A percentile compares a stretch with the other conserved stretches of the same genome.
These are phyloP conservation scores for Rutstroemia sydowiana DNA, from an alignment of 2,329 filamentous ascomycete species.

Conservation along the genomic window DNA sequence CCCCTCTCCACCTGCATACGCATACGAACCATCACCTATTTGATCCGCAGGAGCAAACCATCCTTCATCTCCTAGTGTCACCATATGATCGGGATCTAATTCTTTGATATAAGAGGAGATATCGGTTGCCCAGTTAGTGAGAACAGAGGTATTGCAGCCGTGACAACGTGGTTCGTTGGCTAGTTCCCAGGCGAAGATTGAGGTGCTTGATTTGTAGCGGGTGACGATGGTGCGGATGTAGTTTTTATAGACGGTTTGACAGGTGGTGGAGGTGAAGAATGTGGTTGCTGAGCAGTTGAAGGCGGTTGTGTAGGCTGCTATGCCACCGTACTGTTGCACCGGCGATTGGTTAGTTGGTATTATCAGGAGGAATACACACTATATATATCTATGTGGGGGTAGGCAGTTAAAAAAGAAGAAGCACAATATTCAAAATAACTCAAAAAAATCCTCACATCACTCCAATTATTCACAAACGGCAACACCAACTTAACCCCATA, in stretches of 20 bases:
- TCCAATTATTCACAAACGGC: conserved; percentile 62
- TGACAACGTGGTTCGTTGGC: conserved; percentile 59
- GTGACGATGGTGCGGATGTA: conserved; percentile 54
- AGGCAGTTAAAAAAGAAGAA: too few relatives aligned
- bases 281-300: conserved; percentile 44
- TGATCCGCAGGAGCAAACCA: conserved; percentile 37
- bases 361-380: too few relatives aligned
- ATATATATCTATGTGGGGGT: too few relatives aligned
- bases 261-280: conserved; percentile 49
- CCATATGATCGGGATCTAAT: conserved; percentile 53
- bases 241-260: conserved; percentile 47
- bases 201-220: conserved; percentile 49
- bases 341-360: too few relatives aligned
- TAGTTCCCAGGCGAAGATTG: conserved; percentile 62
- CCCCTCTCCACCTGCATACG: conserved; percentile 39
- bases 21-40: conserved; percentile 36
- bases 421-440: too few relatives aligned
- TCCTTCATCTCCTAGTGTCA: conserved; percentile 58
- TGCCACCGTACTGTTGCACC: conserved; percentile 61
- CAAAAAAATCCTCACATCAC: too few relatives aligned
- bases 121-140: conserved; percentile 51
- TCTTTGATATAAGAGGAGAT: conserved; percentile 57
- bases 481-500: conserved; percentile 55
- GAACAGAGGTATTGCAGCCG: conserved; percentile 48
- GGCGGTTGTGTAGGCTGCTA: conserved; percentile 47